Evolutionary conservation across 345 rosid species (phyloP).

Genomic region (Citrus glauca): DNA sequence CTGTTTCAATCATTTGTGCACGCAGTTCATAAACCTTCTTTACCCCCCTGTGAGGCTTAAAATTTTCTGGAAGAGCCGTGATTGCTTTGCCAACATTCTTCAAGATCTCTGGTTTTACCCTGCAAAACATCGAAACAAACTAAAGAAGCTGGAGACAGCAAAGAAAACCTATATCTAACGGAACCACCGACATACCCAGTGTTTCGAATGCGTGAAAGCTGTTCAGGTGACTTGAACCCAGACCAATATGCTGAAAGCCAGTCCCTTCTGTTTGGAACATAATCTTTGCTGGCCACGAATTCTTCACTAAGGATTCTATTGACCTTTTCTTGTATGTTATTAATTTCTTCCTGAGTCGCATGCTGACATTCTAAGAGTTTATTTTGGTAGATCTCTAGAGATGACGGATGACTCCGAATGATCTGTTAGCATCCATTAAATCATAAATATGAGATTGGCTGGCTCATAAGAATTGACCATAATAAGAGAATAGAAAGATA

Average conservation of each 20-base stretch:
- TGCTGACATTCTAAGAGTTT: slow-evolving; percentile 65
- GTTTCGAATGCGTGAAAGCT: slow-evolving; percentile 69
- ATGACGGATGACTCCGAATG: slow-evolving; percentile 65
- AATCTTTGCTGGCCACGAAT: slow-evolving; percentile 66
- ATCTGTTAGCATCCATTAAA: slow-evolving; percentile 36
- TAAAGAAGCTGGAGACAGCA: neutral
- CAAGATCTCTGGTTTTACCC: slow-evolving; percentile 82
- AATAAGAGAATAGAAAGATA: neutral
- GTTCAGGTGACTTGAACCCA: slow-evolving; percentile 81
- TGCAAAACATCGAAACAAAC: slow-evolving; percentile 24
- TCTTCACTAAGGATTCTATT: slow-evolving; percentile 66
- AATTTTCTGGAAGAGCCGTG: slow-evolving; percentile 57
- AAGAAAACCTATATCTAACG: neutral
- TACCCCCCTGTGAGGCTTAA: slow-evolving; percentile 75
- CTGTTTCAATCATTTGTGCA: slow-evolving; percentile 73
- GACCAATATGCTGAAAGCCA: slow-evolving; percentile 88
- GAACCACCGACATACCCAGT: slow-evolving; percentile 48
- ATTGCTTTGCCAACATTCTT: slow-evolving; percentile 79
- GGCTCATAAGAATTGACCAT: neutral
- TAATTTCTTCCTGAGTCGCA: slow-evolving; percentile 52
- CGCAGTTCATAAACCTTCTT: slow-evolving; percentile 77
- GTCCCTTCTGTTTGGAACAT: slow-evolving; percentile 62
- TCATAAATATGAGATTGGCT: slow-evolving; percentile 5
- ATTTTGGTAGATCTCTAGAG: slow-evolving; percentile 62
- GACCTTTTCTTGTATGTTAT: slow-evolving; percentile 58